Conservation (phyloP, 2,329 filamentous ascomycete species). For the Fusarium acutatum region DNA sequence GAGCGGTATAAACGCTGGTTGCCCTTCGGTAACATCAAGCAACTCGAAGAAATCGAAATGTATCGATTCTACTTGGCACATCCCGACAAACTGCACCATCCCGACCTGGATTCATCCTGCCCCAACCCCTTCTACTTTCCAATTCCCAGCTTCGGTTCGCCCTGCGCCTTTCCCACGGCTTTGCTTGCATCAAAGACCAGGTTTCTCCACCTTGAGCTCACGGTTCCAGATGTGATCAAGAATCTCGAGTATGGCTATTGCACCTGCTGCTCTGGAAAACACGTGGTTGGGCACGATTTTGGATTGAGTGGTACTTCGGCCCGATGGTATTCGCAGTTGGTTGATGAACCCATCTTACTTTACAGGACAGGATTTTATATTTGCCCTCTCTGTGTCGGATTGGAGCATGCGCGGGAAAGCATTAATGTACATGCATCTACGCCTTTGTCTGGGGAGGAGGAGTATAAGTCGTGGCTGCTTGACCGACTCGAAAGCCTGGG, state of each 20-base stretch:
- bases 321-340: neutral
- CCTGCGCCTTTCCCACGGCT: neutral
- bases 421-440: neutral
- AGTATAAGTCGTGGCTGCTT: neutral
- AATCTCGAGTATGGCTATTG: neutral
- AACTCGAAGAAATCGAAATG: rapidly evolving
- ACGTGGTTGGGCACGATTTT: neutral
- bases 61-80: neutral
- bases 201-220: neutral
- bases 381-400: slow-evolving; percentile 4
- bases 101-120: neutral
- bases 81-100: neutral
- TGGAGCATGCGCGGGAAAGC: neutral
- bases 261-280: rapidly evolving
- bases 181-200: neutral
- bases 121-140: neutral
- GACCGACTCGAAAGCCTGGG: neutral
- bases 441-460: too few relatives aligned
- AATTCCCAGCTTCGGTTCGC: neutral
- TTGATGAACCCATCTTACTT: too few relatives aligned
- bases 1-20: neutral
- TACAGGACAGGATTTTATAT: neutral
- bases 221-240: neutral
- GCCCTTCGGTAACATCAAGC: neutral
- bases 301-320: neutral